Percentiles rank a stretch among this genome's conserved stretches.
Evolutionary conservation across 345 rosid species (phyloP).

Genomic region (Toxicodendron radicans): DNA sequence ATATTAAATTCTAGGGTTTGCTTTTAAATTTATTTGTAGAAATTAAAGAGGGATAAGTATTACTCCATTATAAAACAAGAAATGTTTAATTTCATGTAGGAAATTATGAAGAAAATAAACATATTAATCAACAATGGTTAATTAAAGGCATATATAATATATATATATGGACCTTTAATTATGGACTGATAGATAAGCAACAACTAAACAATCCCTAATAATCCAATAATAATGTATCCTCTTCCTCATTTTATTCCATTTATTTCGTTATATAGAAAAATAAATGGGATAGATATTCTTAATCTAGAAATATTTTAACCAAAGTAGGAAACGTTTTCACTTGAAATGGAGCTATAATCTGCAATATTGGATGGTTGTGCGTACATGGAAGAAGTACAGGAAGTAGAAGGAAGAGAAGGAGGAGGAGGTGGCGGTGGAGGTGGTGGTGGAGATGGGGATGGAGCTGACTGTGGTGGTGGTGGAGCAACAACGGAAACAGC

Average conservation of each 20-base stretch:
- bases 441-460: conserved; percentile 18
- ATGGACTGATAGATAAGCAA: conserved; percentile 20
- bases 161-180: conserved; percentile 10
- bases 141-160: not conserved
- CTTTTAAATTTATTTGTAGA: not conserved
- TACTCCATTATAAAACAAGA: conserved; percentile 20
- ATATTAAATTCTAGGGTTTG: not conserved
- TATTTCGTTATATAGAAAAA: conserved; percentile 30
- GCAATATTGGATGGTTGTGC: conserved; percentile 34
- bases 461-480: conserved; percentile 31
- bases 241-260: conserved; percentile 30
- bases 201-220: conserved; percentile 9
- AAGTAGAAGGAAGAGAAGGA: conserved; percentile 38
- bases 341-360: conserved; percentile 62
- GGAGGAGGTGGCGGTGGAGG: conserved; percentile 36
- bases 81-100: not conserved
- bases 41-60: not conserved
- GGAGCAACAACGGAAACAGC: conserved; percentile 57
- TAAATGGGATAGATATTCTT: conserved; percentile 36
- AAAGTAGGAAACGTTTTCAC: conserved; percentile 70
- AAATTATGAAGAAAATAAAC: conserved; percentile 22
- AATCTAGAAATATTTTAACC: conserved; percentile 38
- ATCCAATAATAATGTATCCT: conserved; percentile 17
- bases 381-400: conserved; percentile 61
- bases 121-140: conserved; percentile 31